Conservation (phyloP, 1,139 yeast genomes). For the Candida dubliniensis region DNA sequence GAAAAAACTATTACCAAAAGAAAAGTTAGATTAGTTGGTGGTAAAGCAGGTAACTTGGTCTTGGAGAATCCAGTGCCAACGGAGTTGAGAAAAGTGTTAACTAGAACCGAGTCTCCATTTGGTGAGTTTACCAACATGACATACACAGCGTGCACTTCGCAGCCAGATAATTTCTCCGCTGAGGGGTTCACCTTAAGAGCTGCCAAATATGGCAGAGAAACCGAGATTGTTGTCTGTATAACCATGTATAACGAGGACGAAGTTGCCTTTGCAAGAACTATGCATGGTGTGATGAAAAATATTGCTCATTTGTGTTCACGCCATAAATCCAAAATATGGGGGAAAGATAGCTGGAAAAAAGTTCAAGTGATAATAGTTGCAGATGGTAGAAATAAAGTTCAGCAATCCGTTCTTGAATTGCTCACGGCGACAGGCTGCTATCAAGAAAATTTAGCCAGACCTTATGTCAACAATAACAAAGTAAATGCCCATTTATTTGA, state of each 20-base stretch:
- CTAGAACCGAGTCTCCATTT: slow-evolving; percentile 70
- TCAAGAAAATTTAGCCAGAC: slow-evolving; percentile 95
- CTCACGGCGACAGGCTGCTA: slow-evolving; percentile 93
- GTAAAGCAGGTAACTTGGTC: slow-evolving; percentile 72
- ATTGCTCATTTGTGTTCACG: slow-evolving; percentile 84
- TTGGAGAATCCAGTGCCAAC: slow-evolving; percentile 93
- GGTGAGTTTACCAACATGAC: slow-evolving; percentile 95
- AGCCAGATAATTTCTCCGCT: slow-evolving; percentile 77
- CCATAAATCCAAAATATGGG: slow-evolving; percentile 84
- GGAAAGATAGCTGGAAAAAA: slow-evolving; percentile 93
- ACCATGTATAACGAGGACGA: slow-evolving; percentile 98
- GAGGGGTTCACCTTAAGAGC: slow-evolving; percentile 86
- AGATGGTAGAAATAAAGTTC: slow-evolving; percentile 88
- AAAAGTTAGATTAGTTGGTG: slow-evolving; percentile 62
- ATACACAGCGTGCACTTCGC: slow-evolving; percentile 89
- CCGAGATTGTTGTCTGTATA: slow-evolving; percentile 84
- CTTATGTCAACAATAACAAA: slow-evolving; percentile 83
- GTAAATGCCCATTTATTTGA: slow-evolving; percentile 94
- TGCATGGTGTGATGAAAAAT: slow-evolving; percentile 91
- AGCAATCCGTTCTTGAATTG: slow-evolving; percentile 78
- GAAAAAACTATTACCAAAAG: slow-evolving; percentile 39
- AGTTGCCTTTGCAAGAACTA: slow-evolving; percentile 79
- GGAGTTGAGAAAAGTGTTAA: slow-evolving; percentile 73
- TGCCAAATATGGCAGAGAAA: slow-evolving; percentile 80
- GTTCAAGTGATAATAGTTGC: slow-evolving; percentile 86